Evolutionary conservation across 2,329 filamentous ascomycete species (phyloP).

Genomic region (Sporothrix luriei): DNA sequence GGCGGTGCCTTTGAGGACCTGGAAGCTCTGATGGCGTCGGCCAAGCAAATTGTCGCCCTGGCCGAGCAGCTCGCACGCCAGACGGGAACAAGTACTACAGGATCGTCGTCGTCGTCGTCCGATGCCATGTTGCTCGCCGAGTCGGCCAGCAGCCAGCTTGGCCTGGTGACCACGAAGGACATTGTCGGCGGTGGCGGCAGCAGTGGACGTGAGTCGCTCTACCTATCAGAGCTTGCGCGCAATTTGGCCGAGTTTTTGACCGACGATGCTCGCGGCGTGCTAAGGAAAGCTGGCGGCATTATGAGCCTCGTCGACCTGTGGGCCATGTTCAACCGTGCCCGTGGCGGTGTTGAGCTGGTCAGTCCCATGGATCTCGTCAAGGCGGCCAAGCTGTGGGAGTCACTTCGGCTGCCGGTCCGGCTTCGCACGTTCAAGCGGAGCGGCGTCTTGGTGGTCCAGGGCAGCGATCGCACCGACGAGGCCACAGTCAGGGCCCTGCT

Average conservation of each 20-base stretch:
- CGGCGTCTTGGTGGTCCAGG: slow-evolving; percentile 91
- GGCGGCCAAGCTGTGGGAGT: slow-evolving; percentile 85
- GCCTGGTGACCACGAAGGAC: slow-evolving; percentile 91
- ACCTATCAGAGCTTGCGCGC: slow-evolving; percentile 81
- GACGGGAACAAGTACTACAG: slow-evolving; percentile 46
- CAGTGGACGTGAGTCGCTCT: slow-evolving; percentile 74
- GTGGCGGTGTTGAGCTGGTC: slow-evolving; percentile 91
- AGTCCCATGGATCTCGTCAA: slow-evolving; percentile 91
- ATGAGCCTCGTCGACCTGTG: slow-evolving; percentile 88
- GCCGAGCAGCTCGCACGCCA: slow-evolving; percentile 84
- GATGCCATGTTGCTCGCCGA: slow-evolving; percentile 67
- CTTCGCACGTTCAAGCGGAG: slow-evolving; percentile 81
- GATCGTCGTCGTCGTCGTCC: slow-evolving; percentile 28
- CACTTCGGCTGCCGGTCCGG: slow-evolving; percentile 80
- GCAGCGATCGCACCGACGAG: slow-evolving; percentile 84
- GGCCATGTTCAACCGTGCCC: slow-evolving; percentile 91
- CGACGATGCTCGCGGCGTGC: slow-evolving; percentile 76
- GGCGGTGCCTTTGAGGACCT: slow-evolving; percentile 94
- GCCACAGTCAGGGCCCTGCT: slow-evolving; percentile 78
- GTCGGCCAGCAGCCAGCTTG: slow-evolving; percentile 79
- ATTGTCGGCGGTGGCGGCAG: slow-evolving; percentile 67
- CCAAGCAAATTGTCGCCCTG: slow-evolving; percentile 91
- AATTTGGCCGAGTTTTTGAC: slow-evolving; percentile 88
- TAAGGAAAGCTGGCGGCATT: slow-evolving; percentile 80
- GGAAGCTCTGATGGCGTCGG: slow-evolving; percentile 94